phyloP scores from a whole-genome alignment of 768 basidiomycete genomes.

The Obba rivulosa region DNA sequence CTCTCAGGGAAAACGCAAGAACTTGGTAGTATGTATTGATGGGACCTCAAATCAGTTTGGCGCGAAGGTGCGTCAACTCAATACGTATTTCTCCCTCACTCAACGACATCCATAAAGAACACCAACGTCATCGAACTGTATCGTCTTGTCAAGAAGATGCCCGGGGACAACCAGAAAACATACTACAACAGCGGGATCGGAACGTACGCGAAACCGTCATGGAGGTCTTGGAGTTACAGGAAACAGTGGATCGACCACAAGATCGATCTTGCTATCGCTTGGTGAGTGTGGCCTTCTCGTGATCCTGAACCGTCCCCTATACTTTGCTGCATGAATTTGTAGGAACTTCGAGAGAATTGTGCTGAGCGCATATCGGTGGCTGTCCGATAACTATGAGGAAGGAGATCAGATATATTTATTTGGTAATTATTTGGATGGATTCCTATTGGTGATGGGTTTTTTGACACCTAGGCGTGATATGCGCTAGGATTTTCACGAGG shows the following conservation, averaged over 20 bases:
- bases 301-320: neutral
- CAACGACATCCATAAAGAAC: conserved; percentile 2
- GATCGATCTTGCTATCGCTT: conserved; percentile 13
- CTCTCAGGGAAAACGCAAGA: too few species aligned
- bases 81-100: neutral
- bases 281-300: conserved; percentile 1
- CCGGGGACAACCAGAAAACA: conserved; percentile 8
- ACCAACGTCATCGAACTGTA: conserved; percentile 15
- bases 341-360: conserved; percentile 18
- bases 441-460: neutral
- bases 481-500: conserved; percentile 37
- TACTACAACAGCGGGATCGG: conserved; percentile 20
- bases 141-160: neutral
- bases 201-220: conserved; percentile 12
- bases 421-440: conserved; percentile 20
- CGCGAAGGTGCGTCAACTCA: neutral
- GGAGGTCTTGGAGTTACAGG: conserved; percentile 1
- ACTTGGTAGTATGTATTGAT: conserved; percentile 1
- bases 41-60: conserved; percentile 1
- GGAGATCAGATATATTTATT: conserved; percentile 32
- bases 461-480: neutral
- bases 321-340: neutral
- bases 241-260: neutral
- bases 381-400: conserved; percentile 23
- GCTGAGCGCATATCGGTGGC: conserved; percentile 26